phyloP scores from a whole-genome alignment of 2,329 filamentous ascomycete species.

The Aspergillus udagawae region DNA sequence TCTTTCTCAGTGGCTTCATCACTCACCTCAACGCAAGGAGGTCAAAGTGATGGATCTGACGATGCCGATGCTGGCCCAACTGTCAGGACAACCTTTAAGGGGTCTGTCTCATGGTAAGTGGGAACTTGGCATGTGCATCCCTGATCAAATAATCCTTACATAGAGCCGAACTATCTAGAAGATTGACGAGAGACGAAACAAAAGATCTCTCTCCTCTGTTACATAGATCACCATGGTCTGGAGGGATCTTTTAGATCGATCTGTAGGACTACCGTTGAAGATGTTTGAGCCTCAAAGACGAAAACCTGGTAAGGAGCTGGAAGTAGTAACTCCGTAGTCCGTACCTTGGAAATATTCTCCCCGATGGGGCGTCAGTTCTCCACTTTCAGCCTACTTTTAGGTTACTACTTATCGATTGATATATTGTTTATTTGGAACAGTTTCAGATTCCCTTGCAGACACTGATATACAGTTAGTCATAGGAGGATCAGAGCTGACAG shows the following conservation, averaged over 20 bases:
- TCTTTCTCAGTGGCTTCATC: not conserved
- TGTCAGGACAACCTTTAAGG: no score
- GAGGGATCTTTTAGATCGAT: not conserved
- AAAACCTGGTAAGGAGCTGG: not conserved
- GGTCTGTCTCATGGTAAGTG: not conserved
- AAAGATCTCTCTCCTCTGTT: no score
- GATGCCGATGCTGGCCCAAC: no score
- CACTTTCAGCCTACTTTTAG: not conserved
- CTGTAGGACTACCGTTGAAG: not conserved
- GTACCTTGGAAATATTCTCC: not conserved
- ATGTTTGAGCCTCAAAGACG: not conserved
- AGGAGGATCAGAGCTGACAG: not conserved
- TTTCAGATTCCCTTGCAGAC: not conserved
- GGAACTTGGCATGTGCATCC: no score
- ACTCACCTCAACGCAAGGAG: not conserved
- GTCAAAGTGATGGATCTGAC: not conserved
- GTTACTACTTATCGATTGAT: not conserved
- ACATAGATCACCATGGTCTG: no score
- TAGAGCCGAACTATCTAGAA: not conserved
- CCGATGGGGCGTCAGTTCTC: not conserved
- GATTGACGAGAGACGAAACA: not conserved
- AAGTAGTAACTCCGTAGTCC: not conserved
- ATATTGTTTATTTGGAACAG: not conserved
- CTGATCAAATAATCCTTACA: not conserved
- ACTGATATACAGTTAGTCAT: not conserved